phyloP scores from a whole-genome alignment of 306 rosid species.

The Carpinus fangiana region DNA sequence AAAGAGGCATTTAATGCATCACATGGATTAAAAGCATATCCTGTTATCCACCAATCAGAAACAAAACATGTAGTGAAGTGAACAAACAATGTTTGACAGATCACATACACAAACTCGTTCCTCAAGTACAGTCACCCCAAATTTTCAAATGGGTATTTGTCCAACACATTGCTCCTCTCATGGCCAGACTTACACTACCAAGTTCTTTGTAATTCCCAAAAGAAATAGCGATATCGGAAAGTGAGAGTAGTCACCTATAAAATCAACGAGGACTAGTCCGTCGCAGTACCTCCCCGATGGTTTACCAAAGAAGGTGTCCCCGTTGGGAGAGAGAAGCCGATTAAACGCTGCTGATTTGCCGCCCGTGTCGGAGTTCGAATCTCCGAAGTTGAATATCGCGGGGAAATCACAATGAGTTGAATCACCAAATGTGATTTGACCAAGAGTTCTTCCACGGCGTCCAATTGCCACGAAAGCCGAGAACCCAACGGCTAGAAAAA shows the following conservation, averaged over 20 bases:
- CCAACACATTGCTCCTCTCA: background rate
- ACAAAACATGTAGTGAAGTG: background rate
- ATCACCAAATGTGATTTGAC: background rate
- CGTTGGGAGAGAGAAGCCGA: constrained; percentile 26
- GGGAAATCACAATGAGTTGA: constrained; percentile 18
- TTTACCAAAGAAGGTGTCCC: constrained; percentile 30
- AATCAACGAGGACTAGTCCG: constrained; percentile 30
- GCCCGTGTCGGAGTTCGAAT: constrained; percentile 33
- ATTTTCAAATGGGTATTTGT: background rate
- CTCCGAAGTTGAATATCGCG: constrained; percentile 37
- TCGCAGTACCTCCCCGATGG: constrained; percentile 37
- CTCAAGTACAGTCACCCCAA: background rate
- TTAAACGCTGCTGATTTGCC: constrained; percentile 25
- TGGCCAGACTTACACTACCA: background rate
- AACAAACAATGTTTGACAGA: background rate
- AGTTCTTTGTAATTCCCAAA: background rate
- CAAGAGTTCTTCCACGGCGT: background rate
- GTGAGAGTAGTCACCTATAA: constrained; percentile 15
- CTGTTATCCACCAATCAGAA: background rate
- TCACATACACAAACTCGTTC: background rate
- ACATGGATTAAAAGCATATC: background rate
- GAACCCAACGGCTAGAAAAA: constrained; percentile 5
- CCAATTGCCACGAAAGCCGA: constrained; percentile 1
- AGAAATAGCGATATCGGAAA: background rate
- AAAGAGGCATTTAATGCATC: background rate